Evolutionary conservation across 23 red algal species (phyloP).

Genomic region (Chondrus crispus): DNA sequence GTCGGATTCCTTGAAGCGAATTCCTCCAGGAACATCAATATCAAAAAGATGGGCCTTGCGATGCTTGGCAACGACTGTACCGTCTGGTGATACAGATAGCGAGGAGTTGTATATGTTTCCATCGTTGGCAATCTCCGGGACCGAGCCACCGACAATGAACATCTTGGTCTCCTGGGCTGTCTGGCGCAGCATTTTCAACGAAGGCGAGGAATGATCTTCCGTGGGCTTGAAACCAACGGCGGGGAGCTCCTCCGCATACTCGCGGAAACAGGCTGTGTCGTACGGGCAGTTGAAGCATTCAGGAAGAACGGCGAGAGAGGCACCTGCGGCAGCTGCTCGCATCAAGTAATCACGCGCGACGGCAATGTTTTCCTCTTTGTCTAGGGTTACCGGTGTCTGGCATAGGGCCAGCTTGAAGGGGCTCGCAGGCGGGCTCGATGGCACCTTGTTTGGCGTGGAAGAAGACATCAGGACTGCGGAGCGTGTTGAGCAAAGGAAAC

Average conservation of each 20-base stretch:
- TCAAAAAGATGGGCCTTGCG: constrained; percentile 98
- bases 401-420: constrained; percentile 80
- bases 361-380: constrained; percentile 69
- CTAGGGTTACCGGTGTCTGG: constrained; percentile 68
- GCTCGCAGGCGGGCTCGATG: too few species aligned
- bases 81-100: constrained; percentile 62
- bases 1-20: constrained; percentile 90
- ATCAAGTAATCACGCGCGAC: constrained; percentile 47
- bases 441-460: constrained; percentile 9
- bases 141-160: constrained; percentile 87
- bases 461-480: background rate
- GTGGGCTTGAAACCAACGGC: background rate
- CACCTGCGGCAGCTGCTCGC: constrained; percentile 35
- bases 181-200: constrained; percentile 67
- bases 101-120: constrained; percentile 88
- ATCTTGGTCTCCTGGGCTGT: constrained; percentile 50
- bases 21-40: constrained; percentile 90
- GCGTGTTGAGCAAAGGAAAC: background rate
- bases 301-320: constrained; percentile 82
- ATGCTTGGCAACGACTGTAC: constrained; percentile 84
- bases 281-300: constrained; percentile 99
- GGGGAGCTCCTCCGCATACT: constrained; percentile 82
- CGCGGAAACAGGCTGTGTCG: constrained; percentile 76
- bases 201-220: constrained; percentile 31
- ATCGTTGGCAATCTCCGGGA: constrained; percentile 67